Conservation (phyloP, 768 basidiomycete genomes). For the Trametes gibbosa region DNA sequence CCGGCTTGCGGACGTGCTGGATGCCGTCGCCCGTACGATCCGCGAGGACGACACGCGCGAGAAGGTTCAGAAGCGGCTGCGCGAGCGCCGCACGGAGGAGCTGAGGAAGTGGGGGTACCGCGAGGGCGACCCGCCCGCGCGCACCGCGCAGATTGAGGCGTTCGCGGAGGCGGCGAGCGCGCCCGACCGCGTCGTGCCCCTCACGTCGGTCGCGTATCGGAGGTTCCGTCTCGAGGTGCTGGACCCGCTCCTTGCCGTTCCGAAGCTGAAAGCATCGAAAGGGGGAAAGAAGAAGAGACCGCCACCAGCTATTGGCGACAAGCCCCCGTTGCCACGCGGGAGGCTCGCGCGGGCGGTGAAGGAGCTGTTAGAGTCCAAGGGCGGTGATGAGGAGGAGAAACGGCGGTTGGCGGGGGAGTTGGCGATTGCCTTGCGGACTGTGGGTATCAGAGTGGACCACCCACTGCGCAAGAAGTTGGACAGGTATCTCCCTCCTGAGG, state of each 20-base stretch:
- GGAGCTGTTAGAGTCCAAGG: constrained; percentile 55
- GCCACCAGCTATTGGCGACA: constrained; percentile 36
- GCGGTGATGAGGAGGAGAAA: constrained; percentile 46
- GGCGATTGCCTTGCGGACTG: constrained; percentile 45
- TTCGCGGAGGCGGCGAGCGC: constrained; percentile 74
- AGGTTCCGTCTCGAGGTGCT: constrained; percentile 71
- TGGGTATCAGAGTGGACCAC: constrained; percentile 62
- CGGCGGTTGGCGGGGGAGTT: constrained; percentile 47
- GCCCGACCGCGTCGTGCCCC: constrained; percentile 60
- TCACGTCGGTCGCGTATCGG: constrained; percentile 63
- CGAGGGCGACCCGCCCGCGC: constrained; percentile 47
- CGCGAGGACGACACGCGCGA: constrained; percentile 54
- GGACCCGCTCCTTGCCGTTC: constrained; percentile 64
- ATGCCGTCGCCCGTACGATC: constrained; percentile 54
- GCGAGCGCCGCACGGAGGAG: constrained; percentile 59
- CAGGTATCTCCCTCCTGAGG: constrained; percentile 42
- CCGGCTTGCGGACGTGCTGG: constrained; percentile 60
- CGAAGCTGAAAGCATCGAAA: constrained; percentile 52
- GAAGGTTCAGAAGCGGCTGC: constrained; percentile 54
- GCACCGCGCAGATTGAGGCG: constrained; percentile 57
- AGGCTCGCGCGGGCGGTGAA: constrained; percentile 68
- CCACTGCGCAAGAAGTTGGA: constrained; percentile 67
- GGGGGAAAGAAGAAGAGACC: constrained; percentile 53
- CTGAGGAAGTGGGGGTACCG: constrained; percentile 70
- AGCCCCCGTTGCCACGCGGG: constrained; percentile 52